Percentiles rank a stretch among this genome's conserved stretches.
phyloP scores from a whole-genome alignment of 2,329 filamentous ascomycete genomes.

The Cyphellophora europaea region DNA sequence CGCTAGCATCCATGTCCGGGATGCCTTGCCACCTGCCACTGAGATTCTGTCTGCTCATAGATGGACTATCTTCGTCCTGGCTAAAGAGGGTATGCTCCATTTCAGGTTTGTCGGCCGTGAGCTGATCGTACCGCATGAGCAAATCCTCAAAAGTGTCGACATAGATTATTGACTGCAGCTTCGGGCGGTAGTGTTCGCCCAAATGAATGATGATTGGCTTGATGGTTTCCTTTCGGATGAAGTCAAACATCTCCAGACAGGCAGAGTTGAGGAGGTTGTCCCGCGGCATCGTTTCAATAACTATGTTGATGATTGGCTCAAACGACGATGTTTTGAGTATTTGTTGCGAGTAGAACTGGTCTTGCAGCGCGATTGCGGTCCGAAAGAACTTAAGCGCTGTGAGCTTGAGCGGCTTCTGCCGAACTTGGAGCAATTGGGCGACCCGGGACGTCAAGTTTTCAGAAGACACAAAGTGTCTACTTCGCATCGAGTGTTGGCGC shows the following conservation, averaged over 20 bases:
- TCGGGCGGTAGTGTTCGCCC: slow-evolving; percentile 73
- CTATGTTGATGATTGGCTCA: slow-evolving; percentile 73
- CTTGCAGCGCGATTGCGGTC: slow-evolving; percentile 71
- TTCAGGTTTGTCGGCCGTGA: slow-evolving; percentile 53
- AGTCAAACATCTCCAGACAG: slow-evolving; percentile 88
- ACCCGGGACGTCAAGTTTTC: slow-evolving; percentile 71
- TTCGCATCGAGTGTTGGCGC: slow-evolving; percentile 74
- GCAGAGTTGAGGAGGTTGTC: slow-evolving; percentile 93
- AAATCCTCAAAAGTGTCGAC: slow-evolving; percentile 76
- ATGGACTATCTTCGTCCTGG: slow-evolving; percentile 52
- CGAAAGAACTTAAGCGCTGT: slow-evolving; percentile 91
- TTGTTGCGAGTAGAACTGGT: slow-evolving; percentile 84
- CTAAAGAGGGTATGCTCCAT: slow-evolving; percentile 58
- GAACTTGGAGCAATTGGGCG: slow-evolving; percentile 69
- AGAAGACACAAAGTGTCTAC: slow-evolving; percentile 77
- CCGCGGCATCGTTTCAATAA: slow-evolving; percentile 75
- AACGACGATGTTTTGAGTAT: slow-evolving; percentile 67
- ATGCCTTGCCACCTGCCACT: slow-evolving; percentile 60
- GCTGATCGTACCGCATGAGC: slow-evolving; percentile 68
- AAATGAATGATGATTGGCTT: slow-evolving; percentile 76
- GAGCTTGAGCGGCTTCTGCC: slow-evolving; percentile 86
- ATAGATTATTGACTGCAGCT: slow-evolving; percentile 65
- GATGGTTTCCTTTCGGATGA: slow-evolving; percentile 71
- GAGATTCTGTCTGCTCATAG: slow-evolving; percentile 34
- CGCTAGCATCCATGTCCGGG: slow-evolving; percentile 73